Evolutionary conservation across 495 filamentous ascomycete genomes (phyloP), one percentile per base, ranked within the genome.

Genomic region (Hypoxylon perforatum): DNA sequence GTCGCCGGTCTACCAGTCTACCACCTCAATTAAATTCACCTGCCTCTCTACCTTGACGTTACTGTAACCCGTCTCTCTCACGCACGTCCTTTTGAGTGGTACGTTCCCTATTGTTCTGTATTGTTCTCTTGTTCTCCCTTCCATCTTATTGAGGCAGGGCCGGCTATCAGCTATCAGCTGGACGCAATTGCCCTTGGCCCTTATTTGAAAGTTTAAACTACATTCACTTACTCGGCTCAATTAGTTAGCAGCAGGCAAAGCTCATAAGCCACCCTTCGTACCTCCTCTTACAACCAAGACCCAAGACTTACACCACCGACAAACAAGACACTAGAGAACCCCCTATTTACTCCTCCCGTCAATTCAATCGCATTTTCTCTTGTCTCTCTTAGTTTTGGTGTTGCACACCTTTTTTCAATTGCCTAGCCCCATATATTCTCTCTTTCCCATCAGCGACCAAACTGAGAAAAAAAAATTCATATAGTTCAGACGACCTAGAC

Each of bases 401-500:
- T 33, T 33, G 30, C 30, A 33, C 30, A 33, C 3, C 30, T 10
- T 10, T 9, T 33, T 45, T 10, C 9, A 15, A 15, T n/a, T n/a
- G n/a, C n/a, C n/a, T n/a, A n/a, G n/a, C n/a, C n/a, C n/a, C n/a
- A n/a, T n/a, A n/a, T n/a, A n/a, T n/a, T 17, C 17, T 3, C 41
- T 44, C 41, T 44, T 8, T 4, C n/a, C 15, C 18, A 18, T 8
- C 41, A 44, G 25, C 25, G 11, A 33, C 30, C 30, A 5, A 10
- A 33, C 30, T 10, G 30, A 5, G 30, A 33, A 33, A 47, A 63
- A 33, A 17, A 46, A 48, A 57, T 39, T 14, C 36, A 47, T 8
- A 33, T 33, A 68, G 48, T 63, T 68, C 12, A 21, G 58, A 63
- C 59, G 59, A 56, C 54, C 53, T 63, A 67, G 57, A 54, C 46